Conservation (phyloP, 2,329 filamentous ascomycete species). For the Hypoxylon sp. region DNA sequence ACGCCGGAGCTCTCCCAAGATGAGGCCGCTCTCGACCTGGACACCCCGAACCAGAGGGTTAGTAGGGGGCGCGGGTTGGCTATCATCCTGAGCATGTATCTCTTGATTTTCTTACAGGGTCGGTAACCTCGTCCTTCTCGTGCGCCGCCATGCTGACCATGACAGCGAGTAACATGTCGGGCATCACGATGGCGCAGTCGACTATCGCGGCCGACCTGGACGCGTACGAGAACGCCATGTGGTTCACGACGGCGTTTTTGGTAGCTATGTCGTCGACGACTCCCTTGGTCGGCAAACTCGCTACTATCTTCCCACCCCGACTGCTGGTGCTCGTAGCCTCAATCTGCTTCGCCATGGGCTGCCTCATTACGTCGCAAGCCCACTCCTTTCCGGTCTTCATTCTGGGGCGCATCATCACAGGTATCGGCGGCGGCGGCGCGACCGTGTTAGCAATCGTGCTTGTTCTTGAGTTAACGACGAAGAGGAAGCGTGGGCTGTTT, state of each 20-base stretch:
- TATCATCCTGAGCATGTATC: constrained; percentile 65
- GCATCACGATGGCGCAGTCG: constrained; percentile 84
- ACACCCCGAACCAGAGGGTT: constrained; percentile 49
- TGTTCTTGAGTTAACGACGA: constrained; percentile 77
- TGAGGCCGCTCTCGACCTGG: constrained; percentile 34
- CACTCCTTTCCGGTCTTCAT: constrained; percentile 72
- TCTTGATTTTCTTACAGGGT: constrained; percentile 72
- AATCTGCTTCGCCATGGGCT: constrained; percentile 68
- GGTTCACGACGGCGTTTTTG: constrained; percentile 85
- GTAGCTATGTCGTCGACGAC: constrained; percentile 70
- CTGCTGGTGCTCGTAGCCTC: constrained; percentile 73
- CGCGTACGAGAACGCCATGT: constrained; percentile 78
- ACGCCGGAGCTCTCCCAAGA: constrained; percentile 35
- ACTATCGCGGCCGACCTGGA: constrained; percentile 79
- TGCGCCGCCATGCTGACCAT: background rate
- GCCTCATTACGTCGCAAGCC: constrained; percentile 72
- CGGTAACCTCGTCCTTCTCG: constrained; percentile 20
- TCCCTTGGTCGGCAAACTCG: constrained; percentile 77
- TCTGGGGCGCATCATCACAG: constrained; percentile 74
- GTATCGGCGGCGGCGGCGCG: constrained; percentile 76
- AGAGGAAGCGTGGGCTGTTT: constrained; percentile 75
- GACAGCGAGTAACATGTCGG: constrained; percentile 76
- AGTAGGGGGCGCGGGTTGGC: constrained; percentile 53
- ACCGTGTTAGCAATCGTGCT: constrained; percentile 80
- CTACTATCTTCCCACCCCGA: constrained; percentile 78